Percentiles rank a stretch among this genome's conserved stretches.
phyloP scores from a whole-genome alignment of 140 eudicot genomes.

The Anethum foeniculum region DNA sequence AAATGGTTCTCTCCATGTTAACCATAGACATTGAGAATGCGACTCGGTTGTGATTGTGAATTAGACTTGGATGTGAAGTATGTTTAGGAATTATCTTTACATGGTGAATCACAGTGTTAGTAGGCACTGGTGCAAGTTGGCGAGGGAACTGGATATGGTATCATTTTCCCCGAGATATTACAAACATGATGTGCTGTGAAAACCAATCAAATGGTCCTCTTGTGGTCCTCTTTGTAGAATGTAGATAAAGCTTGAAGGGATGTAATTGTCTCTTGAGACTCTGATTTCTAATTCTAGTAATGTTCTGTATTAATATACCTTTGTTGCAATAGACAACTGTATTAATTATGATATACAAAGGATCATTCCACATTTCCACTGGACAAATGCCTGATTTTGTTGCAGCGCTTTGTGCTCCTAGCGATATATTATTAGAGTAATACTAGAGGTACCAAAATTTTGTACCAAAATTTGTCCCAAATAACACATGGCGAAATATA shows the following conservation, averaged over 20 bases:
- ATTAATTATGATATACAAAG: background rate
- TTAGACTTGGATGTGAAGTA: background rate
- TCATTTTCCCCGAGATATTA: background rate
- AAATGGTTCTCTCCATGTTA: background rate
- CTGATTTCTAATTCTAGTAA: background rate
- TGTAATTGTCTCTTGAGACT: background rate
- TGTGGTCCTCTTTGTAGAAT: background rate
- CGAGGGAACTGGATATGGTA: background rate
- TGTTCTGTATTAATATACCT: background rate
- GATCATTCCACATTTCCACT: background rate
- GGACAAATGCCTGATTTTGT: background rate
- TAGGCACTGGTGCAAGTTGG: background rate
- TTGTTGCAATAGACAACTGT: background rate
- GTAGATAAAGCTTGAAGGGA: background rate
- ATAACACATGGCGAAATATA: no score
- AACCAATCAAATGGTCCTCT: background rate
- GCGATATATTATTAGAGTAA: no score
- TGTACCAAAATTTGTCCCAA: no score
- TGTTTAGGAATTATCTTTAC: background rate
- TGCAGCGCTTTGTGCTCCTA: background rate
- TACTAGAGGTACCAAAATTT: no score
- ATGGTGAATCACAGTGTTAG: background rate
- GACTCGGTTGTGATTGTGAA: background rate
- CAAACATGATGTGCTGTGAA: background rate
- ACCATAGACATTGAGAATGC: background rate